These are phyloP conservation scores for Pseudogymnoascus sp. DNA, from an alignment of 2,329 filamentous ascomycete genomes.

Conservation along the genomic window DNA sequence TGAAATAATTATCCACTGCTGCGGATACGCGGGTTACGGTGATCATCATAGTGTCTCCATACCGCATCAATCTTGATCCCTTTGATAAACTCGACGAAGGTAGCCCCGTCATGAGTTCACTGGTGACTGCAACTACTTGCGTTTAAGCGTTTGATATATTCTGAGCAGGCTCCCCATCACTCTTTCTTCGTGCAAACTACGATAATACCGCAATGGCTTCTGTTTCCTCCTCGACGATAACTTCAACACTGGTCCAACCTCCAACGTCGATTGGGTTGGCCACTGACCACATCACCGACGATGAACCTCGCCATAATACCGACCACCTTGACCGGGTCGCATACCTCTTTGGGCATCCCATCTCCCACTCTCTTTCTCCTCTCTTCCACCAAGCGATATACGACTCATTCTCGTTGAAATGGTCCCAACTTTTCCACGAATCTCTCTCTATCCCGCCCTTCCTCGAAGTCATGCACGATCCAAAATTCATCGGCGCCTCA, in stretches of 20 bases:
- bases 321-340: constrained; percentile 18
- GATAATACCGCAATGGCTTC: neutral
- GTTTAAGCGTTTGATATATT: constrained; percentile 5
- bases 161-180: neutral
- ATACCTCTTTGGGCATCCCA: constrained; percentile 51
- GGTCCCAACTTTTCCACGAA: constrained; percentile 46
- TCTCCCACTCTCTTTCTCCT: constrained; percentile 48
- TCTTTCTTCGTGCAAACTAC: neutral
- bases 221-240: constrained; percentile 1
- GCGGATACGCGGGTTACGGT: neutral
- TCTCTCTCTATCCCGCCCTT: constrained; percentile 43
- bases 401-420: constrained; percentile 40
- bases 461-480: constrained; percentile 44
- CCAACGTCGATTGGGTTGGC: neutral
- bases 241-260: neutral
- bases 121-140: neutral
- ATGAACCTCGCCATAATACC: neutral
- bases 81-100: neutral
- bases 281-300: neutral
- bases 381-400: constrained; percentile 48
- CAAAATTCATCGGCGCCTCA: constrained; percentile 58
- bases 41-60: constrained; percentile 1
- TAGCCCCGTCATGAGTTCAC: neutral
- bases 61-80: neutral
- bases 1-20: constrained; percentile 5